A percentile compares a stretch with the other conserved stretches of the same genome.
These are phyloP conservation scores for Scutellaria minor DNA, from an alignment of 257 asterid genomes.

Conservation along the genomic window DNA sequence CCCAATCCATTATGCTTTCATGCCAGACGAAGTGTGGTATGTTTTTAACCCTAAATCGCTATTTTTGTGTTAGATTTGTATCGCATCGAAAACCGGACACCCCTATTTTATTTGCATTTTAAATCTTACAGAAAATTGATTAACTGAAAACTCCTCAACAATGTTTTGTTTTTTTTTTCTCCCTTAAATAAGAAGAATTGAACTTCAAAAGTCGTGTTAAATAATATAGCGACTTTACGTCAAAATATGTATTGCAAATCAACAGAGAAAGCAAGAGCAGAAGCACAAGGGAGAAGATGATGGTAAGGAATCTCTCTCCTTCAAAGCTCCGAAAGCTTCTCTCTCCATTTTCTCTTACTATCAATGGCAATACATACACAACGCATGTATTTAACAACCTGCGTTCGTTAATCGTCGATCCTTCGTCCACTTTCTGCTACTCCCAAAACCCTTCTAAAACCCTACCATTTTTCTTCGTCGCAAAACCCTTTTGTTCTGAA, in stretches of 20 bases:
- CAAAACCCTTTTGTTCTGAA: slow-evolving; percentile 49
- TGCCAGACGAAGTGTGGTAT: too few species aligned
- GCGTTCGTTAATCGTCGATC: slow-evolving; percentile 24
- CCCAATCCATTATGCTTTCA: too few species aligned
- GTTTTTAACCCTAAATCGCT: too few species aligned
- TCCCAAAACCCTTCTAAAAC: slow-evolving; percentile 64
- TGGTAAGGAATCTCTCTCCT: slow-evolving; percentile 52
- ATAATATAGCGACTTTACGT: not conserved
- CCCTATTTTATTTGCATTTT: too few species aligned
- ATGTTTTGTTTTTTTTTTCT: too few species aligned
- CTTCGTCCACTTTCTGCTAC: slow-evolving; percentile 30
- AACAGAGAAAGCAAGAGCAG: not conserved
- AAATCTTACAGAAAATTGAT: too few species aligned
- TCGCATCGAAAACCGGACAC: too few species aligned
- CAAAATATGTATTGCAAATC: not conserved
- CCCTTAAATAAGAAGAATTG: not conserved
- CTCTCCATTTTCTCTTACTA: slow-evolving; percentile 42
- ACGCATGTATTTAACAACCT: slow-evolving; percentile 39
- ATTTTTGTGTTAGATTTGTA: too few species aligned
- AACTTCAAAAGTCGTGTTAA: not conserved
- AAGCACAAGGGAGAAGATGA: slow-evolving; percentile 38
- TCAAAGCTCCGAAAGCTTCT: slow-evolving; percentile 62
- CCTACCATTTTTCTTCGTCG: slow-evolving; percentile 43
- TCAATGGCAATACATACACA: slow-evolving; percentile 31
- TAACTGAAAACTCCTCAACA: too few species aligned